Base-by-base conservation (phyloP, 805 yeast species). In the Komagataella populi region DNA sequence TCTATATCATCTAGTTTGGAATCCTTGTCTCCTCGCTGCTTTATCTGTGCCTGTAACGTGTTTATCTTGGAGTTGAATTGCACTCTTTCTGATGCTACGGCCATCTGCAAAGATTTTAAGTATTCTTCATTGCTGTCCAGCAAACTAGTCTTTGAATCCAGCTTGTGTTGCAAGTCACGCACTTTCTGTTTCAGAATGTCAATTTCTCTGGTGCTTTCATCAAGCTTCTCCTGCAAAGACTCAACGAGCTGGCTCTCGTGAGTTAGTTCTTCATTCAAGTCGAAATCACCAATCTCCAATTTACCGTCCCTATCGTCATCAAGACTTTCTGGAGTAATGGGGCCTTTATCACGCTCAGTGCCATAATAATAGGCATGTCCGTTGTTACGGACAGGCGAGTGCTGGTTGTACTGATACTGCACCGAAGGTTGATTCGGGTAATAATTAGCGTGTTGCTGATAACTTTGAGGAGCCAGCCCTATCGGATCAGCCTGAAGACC, bases 301-400 rank as follows among this genome's bases (percentile, higher is more conserved):
- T 30, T 30, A 2, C 39, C 39, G 14, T 30, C 39, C 39, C 6
- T 10, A 30, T 30, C 39, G 10, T 12, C 39, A 5, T 30, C 39
- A 30, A 30, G 39, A 8, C 62, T 63, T 49, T 62, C 60, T 1
- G 64, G 54, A 17, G 52, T 49, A 23, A 60, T 56, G 23, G 55
- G 55, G 2, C 59, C 60, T 14, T 43, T 14, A 45, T 18, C 23
- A 45, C 14, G 47, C n/a, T 10, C 14, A 18, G 20, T 45, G 5
- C 14, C 39, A 30, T 30, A 30, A 4, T 12, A 30, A 30, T 30
- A 30, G 49, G 20, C 20, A 20, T 10, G 5, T 10, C 12, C 39
- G 8, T 3, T 30, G 14, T 12, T 30, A 3, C 39, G 39, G n/a
- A 30, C 39, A 30, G 39, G 39, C 14, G 39, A 30, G 6, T 30